A percentile compares a stretch with the other conserved stretches of the same genome.
These are phyloP conservation scores for Amesomyces nigricolor DNA, from an alignment of 2,329 filamentous ascomycete species.

Conservation along the genomic window DNA sequence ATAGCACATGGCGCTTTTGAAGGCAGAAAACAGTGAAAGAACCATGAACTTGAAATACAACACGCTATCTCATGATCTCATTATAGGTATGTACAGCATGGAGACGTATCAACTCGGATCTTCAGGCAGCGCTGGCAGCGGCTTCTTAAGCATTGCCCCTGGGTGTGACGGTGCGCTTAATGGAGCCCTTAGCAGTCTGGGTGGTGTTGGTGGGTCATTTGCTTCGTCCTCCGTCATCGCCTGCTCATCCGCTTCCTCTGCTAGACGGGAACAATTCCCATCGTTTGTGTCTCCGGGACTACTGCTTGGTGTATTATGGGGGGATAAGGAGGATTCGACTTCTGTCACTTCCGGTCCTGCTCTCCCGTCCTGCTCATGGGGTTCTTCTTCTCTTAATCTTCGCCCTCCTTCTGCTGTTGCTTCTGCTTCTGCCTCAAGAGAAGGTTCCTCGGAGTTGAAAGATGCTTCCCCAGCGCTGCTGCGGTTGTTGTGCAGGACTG, in stretches of 20 bases:
- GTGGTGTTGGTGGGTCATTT: not conserved
- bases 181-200: not conserved
- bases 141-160: constrained; percentile 25
- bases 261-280: not conserved
- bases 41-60: no score
- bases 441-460: no score
- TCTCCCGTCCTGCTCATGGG: not conserved
- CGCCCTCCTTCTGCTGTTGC: not conserved
- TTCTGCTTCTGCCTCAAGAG: not conserved
- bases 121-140: constrained; percentile 34
- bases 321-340: not conserved
- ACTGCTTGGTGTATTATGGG: not conserved
- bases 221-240: not conserved
- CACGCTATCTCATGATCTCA: not conserved
- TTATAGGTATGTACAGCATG: not conserved
- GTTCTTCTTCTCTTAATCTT: no score
- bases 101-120: constrained; percentile 25
- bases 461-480: no score
- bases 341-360: not conserved
- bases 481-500: not conserved
- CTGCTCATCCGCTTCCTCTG: not conserved
- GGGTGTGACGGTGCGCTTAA: constrained; percentile 19
- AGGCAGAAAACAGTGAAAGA: no score
- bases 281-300: not conserved
- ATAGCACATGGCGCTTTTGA: not conserved